These are phyloP conservation scores for Geotrichum histeridarum DNA, from an alignment of 1,139 yeast species.

Conservation along the genomic window DNA sequence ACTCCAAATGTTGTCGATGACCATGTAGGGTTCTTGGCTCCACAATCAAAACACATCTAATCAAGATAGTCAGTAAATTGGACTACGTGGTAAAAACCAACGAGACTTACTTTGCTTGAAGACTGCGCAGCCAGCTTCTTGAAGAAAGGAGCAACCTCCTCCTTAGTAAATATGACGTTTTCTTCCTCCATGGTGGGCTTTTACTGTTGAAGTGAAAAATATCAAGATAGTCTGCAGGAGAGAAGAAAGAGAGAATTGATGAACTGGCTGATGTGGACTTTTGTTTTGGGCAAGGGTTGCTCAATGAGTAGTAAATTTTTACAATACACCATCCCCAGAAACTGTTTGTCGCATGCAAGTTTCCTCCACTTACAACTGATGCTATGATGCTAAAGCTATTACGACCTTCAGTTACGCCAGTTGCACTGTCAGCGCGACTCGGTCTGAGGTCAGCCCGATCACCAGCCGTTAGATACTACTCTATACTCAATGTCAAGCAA, in stretches of 20 bases:
- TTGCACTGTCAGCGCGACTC: background rate
- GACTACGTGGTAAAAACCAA: background rate
- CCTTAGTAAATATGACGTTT: constrained; percentile 49
- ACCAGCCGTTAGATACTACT: background rate
- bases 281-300: constrained; percentile 11
- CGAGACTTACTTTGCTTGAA: constrained; percentile 54
- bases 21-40: constrained; percentile 97
- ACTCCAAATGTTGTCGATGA: constrained; percentile 97
- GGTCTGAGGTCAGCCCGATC: background rate
- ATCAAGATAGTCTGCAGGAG: background rate
- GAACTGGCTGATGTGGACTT: constrained; percentile 14
- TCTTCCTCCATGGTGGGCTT: constrained; percentile 36
- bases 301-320: background rate
- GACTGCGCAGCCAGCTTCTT: constrained; percentile 55
- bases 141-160: constrained; percentile 58
- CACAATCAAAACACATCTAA: constrained; percentile 85
- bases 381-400: background rate
- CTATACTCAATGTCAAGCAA: background rate
- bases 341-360: background rate
- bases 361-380: background rate
- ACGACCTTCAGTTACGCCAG: background rate
- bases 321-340: background rate
- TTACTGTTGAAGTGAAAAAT: background rate
- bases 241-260: background rate
- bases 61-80: background rate